Evolutionary conservation across 2,329 filamentous ascomycete species (phyloP).

Genomic region (Fulvia fulva): DNA sequence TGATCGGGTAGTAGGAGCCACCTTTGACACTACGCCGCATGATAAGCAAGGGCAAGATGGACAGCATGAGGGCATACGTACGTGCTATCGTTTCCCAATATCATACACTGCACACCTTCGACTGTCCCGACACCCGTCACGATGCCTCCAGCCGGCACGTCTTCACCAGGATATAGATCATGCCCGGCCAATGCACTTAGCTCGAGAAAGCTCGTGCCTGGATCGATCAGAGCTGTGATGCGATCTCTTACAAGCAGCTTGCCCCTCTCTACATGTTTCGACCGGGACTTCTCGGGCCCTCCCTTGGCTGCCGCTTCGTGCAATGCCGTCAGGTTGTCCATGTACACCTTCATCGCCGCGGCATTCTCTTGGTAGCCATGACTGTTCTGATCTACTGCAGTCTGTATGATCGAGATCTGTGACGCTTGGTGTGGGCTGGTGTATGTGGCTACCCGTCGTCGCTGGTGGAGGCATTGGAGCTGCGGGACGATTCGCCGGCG

Average conservation of each 20-base stretch:
- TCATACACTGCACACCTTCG: slow-evolving; percentile 85
- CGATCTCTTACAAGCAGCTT: slow-evolving; percentile 95
- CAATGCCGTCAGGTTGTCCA: slow-evolving; percentile 64
- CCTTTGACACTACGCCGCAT: slow-evolving; percentile 65
- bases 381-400: slow-evolving; percentile 70
- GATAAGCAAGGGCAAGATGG: slow-evolving; percentile 9
- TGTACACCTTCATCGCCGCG: slow-evolving; percentile 69
- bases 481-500: slow-evolving; percentile 11
- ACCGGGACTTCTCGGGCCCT: slow-evolving; percentile 73
- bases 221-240: slow-evolving; percentile 80
- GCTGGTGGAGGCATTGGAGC: slow-evolving; percentile 17
- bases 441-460: slow-evolving; percentile 64
- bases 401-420: slow-evolving; percentile 76
- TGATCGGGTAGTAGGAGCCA: slow-evolving; percentile 94
- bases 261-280: slow-evolving; percentile 80
- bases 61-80: slow-evolving; percentile 18
- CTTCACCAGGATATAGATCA: slow-evolving; percentile 78
- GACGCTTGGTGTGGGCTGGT: slow-evolving; percentile 76
- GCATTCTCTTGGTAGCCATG: slow-evolving; percentile 79
- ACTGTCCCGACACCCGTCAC: slow-evolving; percentile 89
- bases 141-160: slow-evolving; percentile 84
- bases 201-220: slow-evolving; percentile 85
- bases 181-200: slow-evolving; percentile 88
- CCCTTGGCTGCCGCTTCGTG: slow-evolving; percentile 65
- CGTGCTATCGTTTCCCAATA: slow-evolving; percentile 93